phyloP scores from a whole-genome alignment of 2,329 filamentous ascomycete species.

The Cryphonectria naterciae region DNA sequence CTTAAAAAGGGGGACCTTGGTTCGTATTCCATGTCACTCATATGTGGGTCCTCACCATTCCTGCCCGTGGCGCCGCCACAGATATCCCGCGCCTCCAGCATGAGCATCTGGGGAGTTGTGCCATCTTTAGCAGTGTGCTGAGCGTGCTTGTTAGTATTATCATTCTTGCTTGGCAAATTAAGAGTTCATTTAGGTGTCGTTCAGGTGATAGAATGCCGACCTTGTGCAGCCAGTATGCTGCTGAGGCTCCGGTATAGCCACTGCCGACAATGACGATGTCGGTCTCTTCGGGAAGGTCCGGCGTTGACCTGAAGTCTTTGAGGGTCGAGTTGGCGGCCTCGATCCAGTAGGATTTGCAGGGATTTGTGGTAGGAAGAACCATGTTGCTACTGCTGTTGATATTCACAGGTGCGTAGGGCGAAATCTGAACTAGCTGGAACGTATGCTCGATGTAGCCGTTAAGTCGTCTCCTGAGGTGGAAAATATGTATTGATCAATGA shows the following conservation, averaged over 20 bases:
- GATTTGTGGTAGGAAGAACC: constrained; percentile 30
- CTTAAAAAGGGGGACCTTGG: background rate
- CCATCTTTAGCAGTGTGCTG: constrained; percentile 30
- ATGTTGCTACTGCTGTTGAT: constrained; percentile 15
- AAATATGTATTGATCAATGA: background rate
- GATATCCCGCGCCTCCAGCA: constrained; percentile 31
- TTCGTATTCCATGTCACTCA: background rate
- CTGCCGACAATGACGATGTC: constrained; percentile 35
- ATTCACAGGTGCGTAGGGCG: background rate
- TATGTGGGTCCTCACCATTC: constrained; percentile 31
- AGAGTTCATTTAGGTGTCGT: background rate
- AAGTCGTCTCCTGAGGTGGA: background rate
- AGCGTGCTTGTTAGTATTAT: background rate
- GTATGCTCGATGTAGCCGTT: background rate
- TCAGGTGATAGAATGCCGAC: background rate
- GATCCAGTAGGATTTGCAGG: constrained; percentile 31
- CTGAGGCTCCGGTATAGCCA: constrained; percentile 34
- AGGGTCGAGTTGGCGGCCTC: constrained; percentile 29
- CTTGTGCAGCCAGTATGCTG: constrained; percentile 37
- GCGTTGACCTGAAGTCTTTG: constrained; percentile 24
- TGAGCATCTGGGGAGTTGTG: constrained; percentile 28
- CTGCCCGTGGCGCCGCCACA: constrained; percentile 33
- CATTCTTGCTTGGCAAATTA: background rate
- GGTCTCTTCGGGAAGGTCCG: constrained; percentile 25
- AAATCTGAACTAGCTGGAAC: background rate